Percentiles rank a stretch among this genome's conserved stretches.
Conservation (phyloP, 495 filamentous ascomycete species). For the Trichoderma asperelloides region DNA sequence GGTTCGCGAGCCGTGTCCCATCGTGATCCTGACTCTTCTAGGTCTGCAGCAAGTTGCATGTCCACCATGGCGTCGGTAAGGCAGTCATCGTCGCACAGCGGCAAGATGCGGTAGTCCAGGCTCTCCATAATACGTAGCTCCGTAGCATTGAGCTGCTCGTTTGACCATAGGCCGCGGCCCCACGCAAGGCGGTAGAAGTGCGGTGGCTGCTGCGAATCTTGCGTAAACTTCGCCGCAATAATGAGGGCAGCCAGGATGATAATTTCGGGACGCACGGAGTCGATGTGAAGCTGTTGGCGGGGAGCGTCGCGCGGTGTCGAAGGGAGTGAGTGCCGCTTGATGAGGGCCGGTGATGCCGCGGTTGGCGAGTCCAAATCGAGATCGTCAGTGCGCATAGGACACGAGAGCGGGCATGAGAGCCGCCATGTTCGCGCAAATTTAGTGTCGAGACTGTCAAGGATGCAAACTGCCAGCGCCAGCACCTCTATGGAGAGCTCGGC, state of each 20-base stretch:
- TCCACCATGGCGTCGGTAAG: slow-evolving; percentile 42
- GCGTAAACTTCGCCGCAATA: slow-evolving; percentile 45
- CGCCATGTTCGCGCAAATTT: slow-evolving; percentile 47
- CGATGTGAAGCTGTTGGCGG: slow-evolving; percentile 38
- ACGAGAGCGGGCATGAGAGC: slow-evolving; percentile 34
- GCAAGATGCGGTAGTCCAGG: slow-evolving; percentile 41
- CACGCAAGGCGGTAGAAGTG: slow-evolving; percentile 33
- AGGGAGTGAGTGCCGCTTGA: slow-evolving; percentile 39
- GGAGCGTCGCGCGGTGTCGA: slow-evolving; percentile 17
- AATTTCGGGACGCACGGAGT: slow-evolving; percentile 43
- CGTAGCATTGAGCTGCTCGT: slow-evolving; percentile 46
- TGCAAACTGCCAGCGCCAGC: slow-evolving; percentile 44
- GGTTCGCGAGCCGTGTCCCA: background rate
- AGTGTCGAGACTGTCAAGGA: slow-evolving; percentile 46
- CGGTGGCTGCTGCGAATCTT: slow-evolving; percentile 37
- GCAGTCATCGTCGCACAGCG: slow-evolving; percentile 36
- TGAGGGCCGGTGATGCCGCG: slow-evolving; percentile 2
- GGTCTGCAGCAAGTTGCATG: slow-evolving; percentile 44
- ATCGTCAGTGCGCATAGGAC: slow-evolving; percentile 12
- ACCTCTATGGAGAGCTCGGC: slow-evolving; percentile 40
- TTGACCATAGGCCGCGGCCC: slow-evolving; percentile 42
- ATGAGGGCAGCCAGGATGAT: slow-evolving; percentile 41
- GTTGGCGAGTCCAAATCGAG: background rate
- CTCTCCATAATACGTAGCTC: slow-evolving; percentile 47
- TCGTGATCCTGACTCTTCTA: slow-evolving; percentile 11